Evolutionary conservation across 768 basidiomycete genomes (phyloP).

Genomic region (Boletus reticuloceps): DNA sequence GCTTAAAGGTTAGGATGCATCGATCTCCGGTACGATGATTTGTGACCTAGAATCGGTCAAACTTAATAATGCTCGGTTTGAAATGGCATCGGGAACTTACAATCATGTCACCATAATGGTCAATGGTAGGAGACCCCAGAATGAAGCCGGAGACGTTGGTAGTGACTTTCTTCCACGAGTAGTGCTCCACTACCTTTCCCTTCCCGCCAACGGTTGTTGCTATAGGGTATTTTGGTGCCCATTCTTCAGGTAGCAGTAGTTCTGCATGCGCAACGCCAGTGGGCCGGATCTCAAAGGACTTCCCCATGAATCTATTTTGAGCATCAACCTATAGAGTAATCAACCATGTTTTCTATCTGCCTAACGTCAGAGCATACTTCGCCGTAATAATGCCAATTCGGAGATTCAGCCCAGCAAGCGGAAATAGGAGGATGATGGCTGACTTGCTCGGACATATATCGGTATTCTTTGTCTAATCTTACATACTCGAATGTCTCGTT

Average conservation of each 20-base stretch:
- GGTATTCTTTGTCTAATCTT: conserved; percentile 80
- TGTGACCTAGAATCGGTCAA: conserved; percentile 44
- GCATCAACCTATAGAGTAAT: conserved; percentile 71
- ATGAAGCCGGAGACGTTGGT: conserved; percentile 93
- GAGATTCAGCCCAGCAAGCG: conserved; percentile 92
- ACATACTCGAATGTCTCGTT: conserved; percentile 96
- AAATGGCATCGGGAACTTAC: conserved; percentile 46
- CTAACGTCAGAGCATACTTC: conserved; percentile 46
- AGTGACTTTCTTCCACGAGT: conserved; percentile 93
- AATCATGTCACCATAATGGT: conserved; percentile 93
- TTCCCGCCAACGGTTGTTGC: conserved; percentile 39
- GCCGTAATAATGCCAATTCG: conserved; percentile 87
- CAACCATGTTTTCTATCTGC: background rate
- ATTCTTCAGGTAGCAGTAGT: conserved; percentile 67
- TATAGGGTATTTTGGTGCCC: conserved; percentile 61
- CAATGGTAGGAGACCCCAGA: conserved; percentile 81
- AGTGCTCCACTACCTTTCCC: conserved; percentile 81
- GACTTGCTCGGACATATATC: conserved; percentile 95
- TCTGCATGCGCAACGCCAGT: conserved; percentile 93
- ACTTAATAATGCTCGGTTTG: background rate
- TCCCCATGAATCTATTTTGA: conserved; percentile 95
- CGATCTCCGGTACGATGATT: conserved; percentile 90
- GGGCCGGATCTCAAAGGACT: conserved; percentile 93
- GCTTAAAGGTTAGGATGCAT: conserved; percentile 92
- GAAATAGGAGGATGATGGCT: conserved; percentile 97